A percentile compares a stretch with the other conserved stretches of the same genome.
These are phyloP conservation scores for Cutaneotrichosporon cavernicola DNA, from an alignment of 1,284 basidiomycete species.

Conservation along the genomic window DNA sequence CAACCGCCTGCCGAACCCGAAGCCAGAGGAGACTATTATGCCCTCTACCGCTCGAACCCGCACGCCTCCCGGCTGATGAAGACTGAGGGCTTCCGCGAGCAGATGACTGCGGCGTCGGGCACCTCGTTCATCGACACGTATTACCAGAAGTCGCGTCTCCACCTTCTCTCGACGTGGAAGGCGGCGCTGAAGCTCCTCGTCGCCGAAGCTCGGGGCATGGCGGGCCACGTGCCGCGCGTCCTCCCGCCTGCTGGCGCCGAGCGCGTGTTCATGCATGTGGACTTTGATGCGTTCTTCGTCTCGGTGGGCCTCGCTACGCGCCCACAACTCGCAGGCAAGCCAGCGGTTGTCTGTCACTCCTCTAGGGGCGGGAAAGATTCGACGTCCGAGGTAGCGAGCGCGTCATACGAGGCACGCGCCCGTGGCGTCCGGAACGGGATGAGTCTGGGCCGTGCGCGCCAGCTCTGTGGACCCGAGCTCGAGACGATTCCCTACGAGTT, in stretches of 20 bases:
- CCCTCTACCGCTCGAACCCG: constrained; percentile 57
- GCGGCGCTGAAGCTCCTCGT: constrained; percentile 80
- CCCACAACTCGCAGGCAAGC: constrained; percentile 76
- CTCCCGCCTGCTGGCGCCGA: constrained; percentile 45
- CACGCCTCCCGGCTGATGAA: constrained; percentile 73
- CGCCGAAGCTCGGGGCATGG: constrained; percentile 62
- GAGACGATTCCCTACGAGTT: constrained; percentile 69
- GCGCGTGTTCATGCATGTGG: constrained; percentile 84
- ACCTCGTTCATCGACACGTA: constrained; percentile 84
- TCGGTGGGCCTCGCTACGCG: constrained; percentile 76
- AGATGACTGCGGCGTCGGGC: constrained; percentile 71
- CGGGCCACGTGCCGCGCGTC: constrained; percentile 22
- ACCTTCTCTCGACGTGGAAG: constrained; percentile 91
- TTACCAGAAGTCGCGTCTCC: constrained; percentile 87
- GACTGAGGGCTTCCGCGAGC: constrained; percentile 75
- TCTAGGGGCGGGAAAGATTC: constrained; percentile 64
- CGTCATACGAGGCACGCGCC: constrained; percentile 86
- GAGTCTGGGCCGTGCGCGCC: constrained; percentile 83
- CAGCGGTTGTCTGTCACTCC: constrained; percentile 93
- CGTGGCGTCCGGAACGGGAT: constrained; percentile 92
- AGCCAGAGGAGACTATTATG: constrained; percentile 57
- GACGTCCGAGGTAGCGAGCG: constrained; percentile 91
- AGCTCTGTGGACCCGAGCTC: constrained; percentile 63
- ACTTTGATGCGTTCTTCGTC: constrained; percentile 98
- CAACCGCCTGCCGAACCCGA: constrained; percentile 32